Base-by-base conservation (phyloP, 169 alveolate genomes). In the Ichthyophthirius multifiliis region DNA sequence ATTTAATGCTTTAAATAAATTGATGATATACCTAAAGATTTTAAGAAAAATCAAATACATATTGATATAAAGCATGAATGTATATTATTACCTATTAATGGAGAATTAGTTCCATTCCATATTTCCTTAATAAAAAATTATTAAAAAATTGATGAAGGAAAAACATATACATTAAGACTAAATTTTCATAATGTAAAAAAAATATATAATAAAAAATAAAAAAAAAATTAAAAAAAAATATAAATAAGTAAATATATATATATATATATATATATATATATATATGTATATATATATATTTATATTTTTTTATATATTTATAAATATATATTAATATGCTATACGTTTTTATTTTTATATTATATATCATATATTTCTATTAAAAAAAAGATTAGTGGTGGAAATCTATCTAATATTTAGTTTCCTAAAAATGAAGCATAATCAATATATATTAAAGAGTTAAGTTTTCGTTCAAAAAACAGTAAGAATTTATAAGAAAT, bases 41-140 rank as follows among this genome's bases (percentile, higher is more conserved):
- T 85, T 15, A 85, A 84, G 45, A 55, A 87, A 34, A 93, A 94
- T 32, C 65, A 83, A 74, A 86, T 93, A 16, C 89, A 82, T 32
- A 73, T 93, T 27, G 93, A 90, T 43, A 71, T 48, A 44, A 79
- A 74, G 18, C 71, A 83, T 43, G 87, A 85, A 39, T 71, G 93
- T 4, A 67, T 93, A 0, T 76, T 93, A 39, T 83, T 93, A 13
- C 97, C 97, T 31, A 35, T 81, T 6, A 71, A 83, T 46, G 83
- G 87, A 15, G 39, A 78, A 35, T 79, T 87, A 45, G 91, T 93
- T 47, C 95, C 95, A 18, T 88, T 90, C 74, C 95, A 93, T 79
- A 85, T 90, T 27, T 79, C 90, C n/a, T 67, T 91, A n/a, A 85
- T 93, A 18, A 93, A 93, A 89, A 90, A 86, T 82, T 82, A 89